Conservation (phyloP, 2,329 filamentous ascomycete genomes). For the Dactylonectria macrodidyma region DNA sequence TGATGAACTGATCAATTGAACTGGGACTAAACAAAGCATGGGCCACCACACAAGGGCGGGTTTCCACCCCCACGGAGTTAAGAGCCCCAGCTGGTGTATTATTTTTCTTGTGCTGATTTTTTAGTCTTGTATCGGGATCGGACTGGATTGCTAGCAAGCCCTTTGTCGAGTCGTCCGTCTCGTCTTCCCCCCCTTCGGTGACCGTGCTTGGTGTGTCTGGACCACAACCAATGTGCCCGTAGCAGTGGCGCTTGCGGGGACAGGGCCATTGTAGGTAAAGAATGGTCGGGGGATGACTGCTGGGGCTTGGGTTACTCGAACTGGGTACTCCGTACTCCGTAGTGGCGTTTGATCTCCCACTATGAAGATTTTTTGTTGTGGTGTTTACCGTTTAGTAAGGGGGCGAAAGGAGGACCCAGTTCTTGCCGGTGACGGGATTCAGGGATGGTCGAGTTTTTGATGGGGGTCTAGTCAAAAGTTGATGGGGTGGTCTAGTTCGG, state of each 20-base stretch:
- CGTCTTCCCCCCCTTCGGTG: not conserved
- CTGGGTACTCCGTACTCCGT: too few relatives aligned
- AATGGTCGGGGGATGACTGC: too few relatives aligned
- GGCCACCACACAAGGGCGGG: not conserved
- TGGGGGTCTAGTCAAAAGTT: too few relatives aligned
- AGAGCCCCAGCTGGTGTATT: too few relatives aligned
- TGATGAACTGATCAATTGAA: not conserved
- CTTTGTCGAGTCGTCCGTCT: not conserved
- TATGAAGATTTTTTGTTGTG: not conserved
- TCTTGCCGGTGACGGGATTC: too few relatives aligned
- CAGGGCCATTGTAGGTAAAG: not conserved
- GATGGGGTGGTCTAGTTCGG: too few relatives aligned
- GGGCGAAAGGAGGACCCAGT: not conserved
- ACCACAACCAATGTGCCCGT: not conserved
- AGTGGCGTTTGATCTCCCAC: not conserved
- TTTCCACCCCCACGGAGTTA: not conserved
- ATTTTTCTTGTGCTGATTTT: too few relatives aligned
- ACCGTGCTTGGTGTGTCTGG: not conserved
- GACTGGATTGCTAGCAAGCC: not conserved
- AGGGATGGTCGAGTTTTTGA: too few relatives aligned
- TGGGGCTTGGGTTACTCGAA: too few relatives aligned
- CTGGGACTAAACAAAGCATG: not conserved
- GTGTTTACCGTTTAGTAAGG: not conserved
- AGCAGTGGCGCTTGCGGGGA: not conserved
- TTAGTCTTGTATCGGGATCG: not conserved